phyloP scores from a whole-genome alignment of 805 yeast species.

The Priceomyces haplophilus region DNA sequence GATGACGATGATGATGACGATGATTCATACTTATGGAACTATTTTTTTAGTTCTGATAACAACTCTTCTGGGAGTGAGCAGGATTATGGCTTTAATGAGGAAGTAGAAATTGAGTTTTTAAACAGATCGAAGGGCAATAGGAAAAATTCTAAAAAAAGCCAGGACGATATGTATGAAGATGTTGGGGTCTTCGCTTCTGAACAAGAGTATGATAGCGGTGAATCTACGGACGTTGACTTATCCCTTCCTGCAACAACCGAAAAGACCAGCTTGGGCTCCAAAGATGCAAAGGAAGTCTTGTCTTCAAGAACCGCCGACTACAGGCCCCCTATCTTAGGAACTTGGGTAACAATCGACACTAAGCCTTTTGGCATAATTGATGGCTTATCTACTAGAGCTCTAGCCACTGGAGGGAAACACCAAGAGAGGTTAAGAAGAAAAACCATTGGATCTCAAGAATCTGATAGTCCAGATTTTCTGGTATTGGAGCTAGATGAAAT shows the following conservation, averaged over 20 bases:
- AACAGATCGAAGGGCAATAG: constrained; percentile 21
- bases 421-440: constrained; percentile 16
- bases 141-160: constrained; percentile 8
- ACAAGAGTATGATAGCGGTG: constrained; percentile 60
- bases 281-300: constrained; percentile 90
- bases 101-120: constrained; percentile 18
- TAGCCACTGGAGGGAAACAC: constrained; percentile 23
- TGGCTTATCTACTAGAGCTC: constrained; percentile 84
- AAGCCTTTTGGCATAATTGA: constrained; percentile 93
- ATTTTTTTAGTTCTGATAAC: constrained; percentile 54
- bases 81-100: constrained; percentile 11
- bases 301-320: constrained; percentile 81
- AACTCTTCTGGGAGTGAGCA: constrained; percentile 28
- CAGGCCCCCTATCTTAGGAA: constrained; percentile 88
- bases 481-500: constrained; percentile 68
- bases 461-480: constrained; percentile 27
- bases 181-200: constrained; percentile 7
- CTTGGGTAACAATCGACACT: constrained; percentile 77
- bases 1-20: constrained; percentile 48
- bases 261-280: constrained; percentile 55
- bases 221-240: constrained; percentile 92
- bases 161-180: background rate
- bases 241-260: constrained; percentile 68
- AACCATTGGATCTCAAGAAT: constrained; percentile 13
- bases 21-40: constrained; percentile 72